Conservation (phyloP, 768 basidiomycete species). For the Pisolithus microcarpus region DNA sequence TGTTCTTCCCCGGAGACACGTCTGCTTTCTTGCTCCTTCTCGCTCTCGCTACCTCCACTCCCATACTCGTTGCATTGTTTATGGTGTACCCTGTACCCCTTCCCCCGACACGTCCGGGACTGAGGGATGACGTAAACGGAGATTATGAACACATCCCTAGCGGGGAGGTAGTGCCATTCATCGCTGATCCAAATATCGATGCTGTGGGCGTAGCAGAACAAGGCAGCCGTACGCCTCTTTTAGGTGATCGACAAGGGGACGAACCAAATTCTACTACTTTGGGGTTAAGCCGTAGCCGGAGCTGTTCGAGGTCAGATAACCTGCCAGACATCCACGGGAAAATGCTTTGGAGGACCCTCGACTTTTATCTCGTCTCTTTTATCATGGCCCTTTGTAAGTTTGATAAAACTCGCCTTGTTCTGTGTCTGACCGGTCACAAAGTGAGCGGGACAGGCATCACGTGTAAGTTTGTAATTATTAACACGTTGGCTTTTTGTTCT, state of each 20-base stretch:
- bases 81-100: slow-evolving; percentile 31
- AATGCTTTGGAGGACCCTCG: slow-evolving; percentile 41
- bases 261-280: background rate
- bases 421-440: slow-evolving; percentile 16
- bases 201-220: background rate
- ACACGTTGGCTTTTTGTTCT: slow-evolving; percentile 11
- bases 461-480: slow-evolving; percentile 38
- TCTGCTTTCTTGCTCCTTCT: slow-evolving; percentile 71
- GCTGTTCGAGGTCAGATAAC: background rate
- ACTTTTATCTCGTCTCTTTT: slow-evolving; percentile 59
- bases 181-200: background rate
- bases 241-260: background rate
- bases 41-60: slow-evolving; percentile 67
- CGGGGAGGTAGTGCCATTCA: background rate
- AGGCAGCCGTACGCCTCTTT: background rate
- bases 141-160: background rate
- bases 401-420: background rate
- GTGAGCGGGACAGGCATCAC: slow-evolving; percentile 72
- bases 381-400: slow-evolving; percentile 51
- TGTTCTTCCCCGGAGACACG: slow-evolving; percentile 69
- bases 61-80: slow-evolving; percentile 75
- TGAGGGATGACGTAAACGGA: background rate
- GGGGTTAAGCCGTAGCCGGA: background rate
- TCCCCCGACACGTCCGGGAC: background rate
- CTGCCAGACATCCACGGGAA: slow-evolving; percentile 52